Base-by-base conservation (phyloP, 139 green algal genomes). In the Zygnema circumcarinatum region DNA sequence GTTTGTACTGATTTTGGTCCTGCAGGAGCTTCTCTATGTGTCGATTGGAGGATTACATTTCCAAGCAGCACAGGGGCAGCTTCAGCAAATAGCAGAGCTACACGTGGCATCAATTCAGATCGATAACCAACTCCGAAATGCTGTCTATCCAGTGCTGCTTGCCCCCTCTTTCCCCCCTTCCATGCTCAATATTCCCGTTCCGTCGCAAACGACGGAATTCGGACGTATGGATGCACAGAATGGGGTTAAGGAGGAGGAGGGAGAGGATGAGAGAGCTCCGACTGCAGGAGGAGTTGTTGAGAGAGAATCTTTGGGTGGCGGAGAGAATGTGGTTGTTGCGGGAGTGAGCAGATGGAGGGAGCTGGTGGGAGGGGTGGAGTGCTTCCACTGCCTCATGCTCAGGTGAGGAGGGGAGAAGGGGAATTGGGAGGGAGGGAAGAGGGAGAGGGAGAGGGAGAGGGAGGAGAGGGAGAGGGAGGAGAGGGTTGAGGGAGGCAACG, bases 11-110 rank as follows among this genome's bases (percentile, higher is more conserved):
- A 25, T 62, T 7, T 62, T 87, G 69, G 69, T 7, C 67, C 38
- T 91, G 2, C 85, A 87, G 73, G 87, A 92, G 74, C 21, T 92
- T 16, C 72, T 92, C 2, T 92, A 92, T 38, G 2, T 69, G 36
- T 81, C 32, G 1, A 36, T 81, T 68, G 1, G 39, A 29, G 83
- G 47, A 29, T 54, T 90, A 32, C n/a, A 38, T 32, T 16, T 87
- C 25, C 33, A 33, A 32, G 36, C 35, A 20, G 53, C 36, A 33
- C 38, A 76, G 21, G 86, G 86, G 2, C 33, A 88, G 73, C 32
- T 83, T 31, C 40, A 87, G 69, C 74, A 90, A 38, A 29, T 80
- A 38, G 22, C 69, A 16, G 78, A 87, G 21, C 47, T 90, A 7
- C 74, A 90, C 33, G 78, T 90, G 32, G 53, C 38, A 40, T 1